Percentiles rank a stretch among this genome's conserved stretches.
Conservation (phyloP, 805 yeast genomes). For the Zygoascus bituminiphila region DNA sequence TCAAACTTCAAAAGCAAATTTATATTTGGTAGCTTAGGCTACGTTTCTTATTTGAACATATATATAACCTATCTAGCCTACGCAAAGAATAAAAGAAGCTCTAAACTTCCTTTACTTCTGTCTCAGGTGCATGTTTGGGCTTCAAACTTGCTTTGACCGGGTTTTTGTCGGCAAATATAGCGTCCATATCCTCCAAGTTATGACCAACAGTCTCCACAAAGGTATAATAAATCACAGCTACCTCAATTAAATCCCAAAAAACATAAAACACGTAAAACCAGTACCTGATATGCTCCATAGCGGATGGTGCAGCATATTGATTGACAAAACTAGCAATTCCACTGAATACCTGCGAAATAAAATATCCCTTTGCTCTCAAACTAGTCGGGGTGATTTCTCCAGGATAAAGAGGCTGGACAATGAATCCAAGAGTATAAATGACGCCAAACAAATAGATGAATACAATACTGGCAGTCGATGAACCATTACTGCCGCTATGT, state of each 20-base stretch:
- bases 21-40: too few species aligned
- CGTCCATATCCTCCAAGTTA: conserved; percentile 72
- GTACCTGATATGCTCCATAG: conserved; percentile 36
- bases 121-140: too few species aligned
- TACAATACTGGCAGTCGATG: not conserved
- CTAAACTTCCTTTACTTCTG: too few species aligned
- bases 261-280: conserved; percentile 65
- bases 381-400: conserved; percentile 8
- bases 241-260: conserved; percentile 25
- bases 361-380: conserved; percentile 8
- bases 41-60: too few species aligned
- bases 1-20: too few species aligned
- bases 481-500: not conserved
- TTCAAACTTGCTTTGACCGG: conserved; percentile 15
- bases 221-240: conserved; percentile 41
- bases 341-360: too few species aligned
- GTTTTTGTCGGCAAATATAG: conserved; percentile 30
- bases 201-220: conserved; percentile 72
- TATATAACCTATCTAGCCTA: too few species aligned
- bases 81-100: too few species aligned
- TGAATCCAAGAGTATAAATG: not conserved
- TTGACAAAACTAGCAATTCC: conserved; percentile 1
- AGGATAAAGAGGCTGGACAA: conserved; percentile 18
- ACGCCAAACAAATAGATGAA: not conserved
- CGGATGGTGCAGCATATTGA: conserved; percentile 1